Conservation (phyloP, 371 early-diverging fungal genomes). For the Mucor lusitanicus region DNA sequence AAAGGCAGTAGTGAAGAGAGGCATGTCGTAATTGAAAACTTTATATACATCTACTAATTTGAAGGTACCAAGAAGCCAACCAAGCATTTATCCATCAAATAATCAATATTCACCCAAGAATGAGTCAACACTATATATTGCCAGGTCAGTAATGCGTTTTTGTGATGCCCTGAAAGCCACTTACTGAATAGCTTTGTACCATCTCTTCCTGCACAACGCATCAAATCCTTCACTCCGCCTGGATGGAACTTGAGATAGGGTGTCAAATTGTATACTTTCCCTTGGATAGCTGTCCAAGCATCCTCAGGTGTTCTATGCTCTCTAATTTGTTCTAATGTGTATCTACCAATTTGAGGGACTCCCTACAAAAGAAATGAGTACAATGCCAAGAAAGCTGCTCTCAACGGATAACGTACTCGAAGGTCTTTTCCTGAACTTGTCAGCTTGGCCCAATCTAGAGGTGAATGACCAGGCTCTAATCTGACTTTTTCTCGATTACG, state of each 20-base stretch:
- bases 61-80: conserved; percentile 78
- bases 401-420: conserved; percentile 47
- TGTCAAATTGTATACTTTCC: conserved; percentile 95
- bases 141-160: neutral
- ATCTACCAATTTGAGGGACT: conserved; percentile 55
- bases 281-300: conserved; percentile 92
- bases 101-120: conserved; percentile 93
- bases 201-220: conserved; percentile 95
- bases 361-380: conserved; percentile 40
- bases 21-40: conserved; percentile 1
- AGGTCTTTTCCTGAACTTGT: conserved; percentile 76
- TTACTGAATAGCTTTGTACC: conserved; percentile 90
- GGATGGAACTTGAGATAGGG: conserved; percentile 96
- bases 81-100: conserved; percentile 79
- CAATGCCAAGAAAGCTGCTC: neutral
- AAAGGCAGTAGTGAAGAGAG: neutral
- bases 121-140: conserved; percentile 71
- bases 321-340: conserved; percentile 78
- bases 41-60: conserved; percentile 1
- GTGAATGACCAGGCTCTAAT: conserved; percentile 88
- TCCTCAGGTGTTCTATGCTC: conserved; percentile 80
- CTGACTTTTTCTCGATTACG: conserved; percentile 76
- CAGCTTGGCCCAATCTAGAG: conserved; percentile 92
- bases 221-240: conserved; percentile 83
- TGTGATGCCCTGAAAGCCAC: conserved; percentile 11